phyloP scores from a whole-genome alignment of 768 basidiomycete species.

The Tricholoma flavovirens region DNA sequence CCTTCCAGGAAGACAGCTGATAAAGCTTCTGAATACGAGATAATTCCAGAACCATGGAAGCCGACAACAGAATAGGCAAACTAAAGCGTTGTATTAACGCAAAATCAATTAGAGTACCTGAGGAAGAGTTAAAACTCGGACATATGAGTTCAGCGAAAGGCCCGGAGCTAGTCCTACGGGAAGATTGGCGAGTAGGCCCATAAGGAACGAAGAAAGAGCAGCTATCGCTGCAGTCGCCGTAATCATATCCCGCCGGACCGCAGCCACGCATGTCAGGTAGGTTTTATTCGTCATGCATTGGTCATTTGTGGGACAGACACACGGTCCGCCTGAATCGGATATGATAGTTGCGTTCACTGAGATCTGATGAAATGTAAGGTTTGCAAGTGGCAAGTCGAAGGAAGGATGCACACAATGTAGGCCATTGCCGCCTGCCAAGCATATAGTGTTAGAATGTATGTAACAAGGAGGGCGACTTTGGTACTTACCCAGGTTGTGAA shows the following conservation, averaged over 20 bases:
- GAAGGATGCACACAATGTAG: constrained; percentile 54
- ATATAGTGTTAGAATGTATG: not conserved
- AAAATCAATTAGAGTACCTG: not conserved
- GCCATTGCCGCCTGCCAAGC: constrained; percentile 66
- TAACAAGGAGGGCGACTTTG: not conserved
- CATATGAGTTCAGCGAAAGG: constrained; percentile 77
- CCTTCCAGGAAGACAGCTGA: constrained; percentile 87
- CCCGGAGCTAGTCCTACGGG: constrained; percentile 88
- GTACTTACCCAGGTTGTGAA: constrained; percentile 71
- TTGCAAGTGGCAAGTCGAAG: not conserved
- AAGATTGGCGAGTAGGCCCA: constrained; percentile 83
- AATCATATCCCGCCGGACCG: constrained; percentile 71
- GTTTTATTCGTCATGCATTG: constrained; percentile 44
- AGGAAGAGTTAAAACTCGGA: constrained; percentile 29
- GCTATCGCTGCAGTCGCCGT: constrained; percentile 77
- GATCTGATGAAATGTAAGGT: constrained; percentile 39
- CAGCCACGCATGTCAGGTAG: constrained; percentile 54
- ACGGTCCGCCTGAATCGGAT: constrained; percentile 73
- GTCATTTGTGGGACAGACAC: constrained; percentile 62
- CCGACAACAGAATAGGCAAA: constrained; percentile 88
- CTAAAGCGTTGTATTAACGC: constrained; percentile 27
- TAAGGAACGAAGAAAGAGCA: constrained; percentile 68
- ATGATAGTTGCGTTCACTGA: constrained; percentile 83
- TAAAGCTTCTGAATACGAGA: constrained; percentile 74
- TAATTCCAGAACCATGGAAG: constrained; percentile 67